Evolutionary conservation across 164 flowering plant species (phyloP), one percentile per base, ranked within the genome.

Genomic region (Dillenia turbinata): DNA sequence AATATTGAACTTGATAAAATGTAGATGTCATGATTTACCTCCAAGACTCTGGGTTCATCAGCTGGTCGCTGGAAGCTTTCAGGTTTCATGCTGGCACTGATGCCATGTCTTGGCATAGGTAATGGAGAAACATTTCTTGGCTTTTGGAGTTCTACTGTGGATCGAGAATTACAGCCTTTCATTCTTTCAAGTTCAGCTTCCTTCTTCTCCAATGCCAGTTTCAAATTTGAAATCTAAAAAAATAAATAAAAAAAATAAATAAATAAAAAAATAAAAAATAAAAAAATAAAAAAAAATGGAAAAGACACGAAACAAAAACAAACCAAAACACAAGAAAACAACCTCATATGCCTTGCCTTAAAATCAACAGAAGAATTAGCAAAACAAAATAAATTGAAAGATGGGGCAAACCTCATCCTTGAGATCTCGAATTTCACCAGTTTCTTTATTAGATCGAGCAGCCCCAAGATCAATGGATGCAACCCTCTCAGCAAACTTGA

Each of bases 401-500:
- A 44, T 12, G 26, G 50, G 40, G 15, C 63, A 60, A 53, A 90
- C 98, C 97, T 93, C 87, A 43, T 90, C 94, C 71, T 84, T 93
- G 7, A 90, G 83, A 9, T 85, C 90, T 57, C 76, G 72, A 14
- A 90, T 71, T 75, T 90, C 94, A 51, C 86, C 78, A 16, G 79
- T 85, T 76, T 93, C 97, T 77, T 87, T 93, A 57, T 88, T 93
- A 10, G 84, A 74, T 56, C 75, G 78, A 57, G 98, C 97, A 12
- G 98, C 96, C 16, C 98, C 98, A 57, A 93, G 88, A 47, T 93
- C 92, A 49, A 93, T 76, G 17, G 89, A 77, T 22, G 90, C 84
- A 59, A 88, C 97, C 63, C 98, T 79, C 76, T 93, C 89, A 44
- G 98, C 98, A 67, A 93, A 93, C 77, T 93, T 93, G 16, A 93